These are phyloP conservation scores for Apiosordaria backusii DNA, from an alignment of 495 filamentous ascomycete species.

Conservation along the genomic window DNA sequence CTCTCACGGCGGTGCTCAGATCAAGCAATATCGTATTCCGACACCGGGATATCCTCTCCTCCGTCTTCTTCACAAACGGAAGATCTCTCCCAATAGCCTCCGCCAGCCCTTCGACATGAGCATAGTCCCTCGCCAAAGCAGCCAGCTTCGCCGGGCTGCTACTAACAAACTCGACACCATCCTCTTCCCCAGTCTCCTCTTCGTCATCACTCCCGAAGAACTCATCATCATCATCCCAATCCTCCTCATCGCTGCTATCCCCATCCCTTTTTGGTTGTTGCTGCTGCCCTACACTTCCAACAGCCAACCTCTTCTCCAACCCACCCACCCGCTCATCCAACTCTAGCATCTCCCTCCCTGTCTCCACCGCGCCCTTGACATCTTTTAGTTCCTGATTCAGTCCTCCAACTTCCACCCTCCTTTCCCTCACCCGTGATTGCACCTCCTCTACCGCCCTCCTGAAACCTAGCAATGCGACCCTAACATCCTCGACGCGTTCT, in stretches of 20 bases:
- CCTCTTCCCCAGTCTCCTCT: constrained; percentile 28
- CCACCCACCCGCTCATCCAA: constrained; percentile 66
- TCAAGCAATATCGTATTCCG: constrained; percentile 80
- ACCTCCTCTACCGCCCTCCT: constrained; percentile 65
- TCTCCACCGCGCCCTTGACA: constrained; percentile 42
- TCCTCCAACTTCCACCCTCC: constrained; percentile 40
- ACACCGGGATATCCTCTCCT: constrained; percentile 49
- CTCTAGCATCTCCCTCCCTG: constrained; percentile 66
- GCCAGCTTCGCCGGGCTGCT: constrained; percentile 43
- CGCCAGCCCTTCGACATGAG: constrained; percentile 37
- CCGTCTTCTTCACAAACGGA: constrained; percentile 49
- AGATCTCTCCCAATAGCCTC: constrained; percentile 41
- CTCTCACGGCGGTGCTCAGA: constrained; percentile 72
- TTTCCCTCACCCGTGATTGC: constrained; percentile 46
- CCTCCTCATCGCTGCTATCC: constrained; percentile 25
- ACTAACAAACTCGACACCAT: constrained; percentile 28
- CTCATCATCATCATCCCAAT: constrained; percentile 29
- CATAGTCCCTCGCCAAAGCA: constrained; percentile 44
- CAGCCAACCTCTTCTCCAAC: constrained; percentile 64
- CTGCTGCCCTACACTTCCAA: constrained; percentile 34
- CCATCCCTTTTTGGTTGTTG: constrained; percentile 33
- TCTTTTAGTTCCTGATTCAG: constrained; percentile 41
- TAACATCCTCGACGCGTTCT: constrained; percentile 85
- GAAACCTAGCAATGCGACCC: constrained; percentile 83
- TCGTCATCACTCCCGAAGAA: constrained; percentile 21